Evolutionary conservation across 139 green algal genomes (phyloP).

Genomic region (Volvox reticuliferus): DNA sequence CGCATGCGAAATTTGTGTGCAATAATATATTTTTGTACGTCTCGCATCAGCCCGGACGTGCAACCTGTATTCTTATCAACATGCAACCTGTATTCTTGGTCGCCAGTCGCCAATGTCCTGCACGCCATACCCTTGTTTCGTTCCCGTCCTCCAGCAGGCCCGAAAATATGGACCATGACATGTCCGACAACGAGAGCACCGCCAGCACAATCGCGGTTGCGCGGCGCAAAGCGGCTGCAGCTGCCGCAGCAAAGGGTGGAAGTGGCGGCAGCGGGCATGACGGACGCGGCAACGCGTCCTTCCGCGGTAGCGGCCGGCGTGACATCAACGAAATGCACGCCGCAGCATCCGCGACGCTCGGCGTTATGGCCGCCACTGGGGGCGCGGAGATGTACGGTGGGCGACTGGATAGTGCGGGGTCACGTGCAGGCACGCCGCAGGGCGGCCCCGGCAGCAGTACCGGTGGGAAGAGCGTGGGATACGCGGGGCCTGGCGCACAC

Average conservation of each 20-base stretch:
- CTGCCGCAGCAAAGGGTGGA: slow-evolving; percentile 4
- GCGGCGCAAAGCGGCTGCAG: slow-evolving; percentile 20
- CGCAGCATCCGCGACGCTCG: slow-evolving; percentile 46
- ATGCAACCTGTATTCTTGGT: no score
- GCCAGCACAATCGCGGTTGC: slow-evolving; percentile 8
- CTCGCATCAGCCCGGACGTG: no score
- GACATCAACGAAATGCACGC: slow-evolving; percentile 72
- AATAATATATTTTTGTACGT: no score
- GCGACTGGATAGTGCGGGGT: slow-evolving; percentile 26
- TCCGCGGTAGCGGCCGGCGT: slow-evolving; percentile 65
- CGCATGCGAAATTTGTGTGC: no score
- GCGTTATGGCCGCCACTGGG: not conserved
- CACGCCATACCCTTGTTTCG: no score
- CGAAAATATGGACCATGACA: slow-evolving; percentile 44
- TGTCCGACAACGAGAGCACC: slow-evolving; percentile 47
- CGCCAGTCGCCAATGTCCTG: no score
- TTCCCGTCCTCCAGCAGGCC: slow-evolving; percentile 14
- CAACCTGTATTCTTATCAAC: no score
- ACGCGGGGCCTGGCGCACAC: slow-evolving; percentile 10
- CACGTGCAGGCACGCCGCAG: slow-evolving; percentile 37
- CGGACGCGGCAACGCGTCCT: slow-evolving; percentile 27
- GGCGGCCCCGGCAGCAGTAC: not conserved
- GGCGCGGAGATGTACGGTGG: slow-evolving; percentile 2
- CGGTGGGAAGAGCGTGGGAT: not conserved
- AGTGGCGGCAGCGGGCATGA: slow-evolving; percentile 36